Percentiles rank a stretch among this genome's conserved stretches.
Conservation (phyloP, 345 rosid species). For the Trapa incisa region DNA sequence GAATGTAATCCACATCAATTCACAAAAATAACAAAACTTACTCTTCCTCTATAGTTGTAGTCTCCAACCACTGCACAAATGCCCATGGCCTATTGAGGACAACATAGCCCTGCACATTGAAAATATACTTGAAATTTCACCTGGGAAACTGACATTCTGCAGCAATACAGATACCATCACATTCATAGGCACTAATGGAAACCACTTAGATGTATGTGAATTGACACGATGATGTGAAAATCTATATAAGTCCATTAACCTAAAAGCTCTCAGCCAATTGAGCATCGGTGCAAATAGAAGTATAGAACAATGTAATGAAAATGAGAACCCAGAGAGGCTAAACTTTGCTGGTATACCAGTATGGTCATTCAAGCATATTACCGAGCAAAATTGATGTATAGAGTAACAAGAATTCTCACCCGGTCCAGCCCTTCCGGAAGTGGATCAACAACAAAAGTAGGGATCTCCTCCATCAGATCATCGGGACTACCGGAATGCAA, state of each 20-base stretch:
- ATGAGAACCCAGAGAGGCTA: background rate
- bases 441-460: slow-evolving; percentile 62
- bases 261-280: too few species aligned
- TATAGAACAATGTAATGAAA: background rate
- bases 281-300: background rate
- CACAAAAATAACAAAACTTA: slow-evolving; percentile 14
- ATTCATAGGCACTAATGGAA: background rate
- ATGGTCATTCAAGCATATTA: background rate
- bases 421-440: slow-evolving; percentile 67
- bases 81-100: slow-evolving; percentile 82
- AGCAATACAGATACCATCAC: background rate
- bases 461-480: slow-evolving; percentile 60
- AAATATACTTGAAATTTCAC: background rate
- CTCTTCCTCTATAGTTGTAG: slow-evolving; percentile 57
- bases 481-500: slow-evolving; percentile 71
- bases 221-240: too few species aligned
- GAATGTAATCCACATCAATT: background rate
- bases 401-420: slow-evolving; percentile 25
- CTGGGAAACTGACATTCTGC: background rate
- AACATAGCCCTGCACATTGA: slow-evolving; percentile 46
- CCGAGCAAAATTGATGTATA: background rate
- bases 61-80: slow-evolving; percentile 74
- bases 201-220: background rate
- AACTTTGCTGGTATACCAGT: background rate
- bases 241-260: too few species aligned